phyloP scores from a whole-genome alignment of 208 protist species.

The Acanthamoeba rhysodes region DNA sequence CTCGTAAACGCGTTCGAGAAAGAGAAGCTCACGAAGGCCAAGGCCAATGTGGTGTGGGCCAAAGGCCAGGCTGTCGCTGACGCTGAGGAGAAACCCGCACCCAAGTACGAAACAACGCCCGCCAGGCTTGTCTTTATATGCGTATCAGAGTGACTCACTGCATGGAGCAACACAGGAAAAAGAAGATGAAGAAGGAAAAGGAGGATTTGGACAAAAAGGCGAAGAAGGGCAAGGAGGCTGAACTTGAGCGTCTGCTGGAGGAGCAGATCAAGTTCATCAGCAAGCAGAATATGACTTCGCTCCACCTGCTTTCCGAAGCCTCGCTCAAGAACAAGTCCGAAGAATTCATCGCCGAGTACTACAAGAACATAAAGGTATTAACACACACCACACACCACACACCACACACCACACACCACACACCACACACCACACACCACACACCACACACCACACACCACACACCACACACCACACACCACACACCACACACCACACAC shows the following conservation, averaged over 20 bases:
- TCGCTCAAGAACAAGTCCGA: neutral
- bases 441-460: neutral
- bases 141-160: too few species aligned
- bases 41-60: neutral
- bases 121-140: neutral
- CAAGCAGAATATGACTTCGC: constrained; percentile 13
- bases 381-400: neutral
- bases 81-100: neutral
- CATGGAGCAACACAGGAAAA: neutral
- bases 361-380: neutral
- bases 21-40: neutral
- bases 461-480: neutral
- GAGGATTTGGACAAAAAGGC: constrained; percentile 34
- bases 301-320: neutral
- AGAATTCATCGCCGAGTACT: constrained; percentile 27
- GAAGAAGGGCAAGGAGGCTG: constrained; percentile 33
- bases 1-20: constrained; percentile 36
- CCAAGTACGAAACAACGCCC: neutral
- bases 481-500: neutral
- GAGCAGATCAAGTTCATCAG: constrained; percentile 27
- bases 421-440: neutral
- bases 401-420: neutral
- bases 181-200: constrained; percentile 42
- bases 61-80: neutral
- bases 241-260: neutral